Conservation (phyloP, 345 rosid species). For the Salix suchowensis region DNA sequence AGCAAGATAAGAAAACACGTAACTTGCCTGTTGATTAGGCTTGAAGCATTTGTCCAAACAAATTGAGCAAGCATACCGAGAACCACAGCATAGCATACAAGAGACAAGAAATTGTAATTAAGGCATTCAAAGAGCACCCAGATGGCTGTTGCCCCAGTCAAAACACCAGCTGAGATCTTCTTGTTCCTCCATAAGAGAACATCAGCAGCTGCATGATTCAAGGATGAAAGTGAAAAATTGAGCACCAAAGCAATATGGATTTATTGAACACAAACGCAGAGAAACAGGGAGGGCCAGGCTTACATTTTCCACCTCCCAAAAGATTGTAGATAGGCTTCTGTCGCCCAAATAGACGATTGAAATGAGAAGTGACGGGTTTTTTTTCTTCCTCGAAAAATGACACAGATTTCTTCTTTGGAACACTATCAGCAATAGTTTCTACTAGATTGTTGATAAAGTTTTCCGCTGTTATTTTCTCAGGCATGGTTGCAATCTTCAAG, state of each 20-base stretch:
- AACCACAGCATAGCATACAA: slow-evolving; percentile 53
- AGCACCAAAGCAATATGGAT: not conserved
- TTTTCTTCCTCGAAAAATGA: slow-evolving; percentile 62
- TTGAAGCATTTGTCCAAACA: slow-evolving; percentile 74
- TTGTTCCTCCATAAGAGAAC: slow-evolving; percentile 95
- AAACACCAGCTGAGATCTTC: slow-evolving; percentile 74
- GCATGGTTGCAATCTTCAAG: slow-evolving; percentile 48
- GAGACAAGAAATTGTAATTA: slow-evolving; percentile 72
- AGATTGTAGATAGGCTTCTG: slow-evolving; percentile 66
- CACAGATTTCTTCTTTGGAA: slow-evolving; percentile 56
- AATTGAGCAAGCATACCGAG: slow-evolving; percentile 85
- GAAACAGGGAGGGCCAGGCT: not conserved
- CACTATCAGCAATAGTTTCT: slow-evolving; percentile 56
- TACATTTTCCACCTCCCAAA: slow-evolving; percentile 94
- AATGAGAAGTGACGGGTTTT: slow-evolving; percentile 43
- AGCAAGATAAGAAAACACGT: not conserved
- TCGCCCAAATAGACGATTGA: slow-evolving; percentile 75
- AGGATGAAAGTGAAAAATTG: not conserved
- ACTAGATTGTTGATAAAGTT: slow-evolving; percentile 45
- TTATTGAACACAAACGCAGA: not conserved
- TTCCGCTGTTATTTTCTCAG: slow-evolving; percentile 65
- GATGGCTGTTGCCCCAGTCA: slow-evolving; percentile 62
- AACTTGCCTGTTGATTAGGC: slow-evolving; percentile 57
- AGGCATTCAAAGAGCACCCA: slow-evolving; percentile 97
- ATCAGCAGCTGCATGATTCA: slow-evolving; percentile 79